Base-by-base conservation (phyloP, 1,139 yeast genomes). In the Saccharomyces hybrid region DNA sequence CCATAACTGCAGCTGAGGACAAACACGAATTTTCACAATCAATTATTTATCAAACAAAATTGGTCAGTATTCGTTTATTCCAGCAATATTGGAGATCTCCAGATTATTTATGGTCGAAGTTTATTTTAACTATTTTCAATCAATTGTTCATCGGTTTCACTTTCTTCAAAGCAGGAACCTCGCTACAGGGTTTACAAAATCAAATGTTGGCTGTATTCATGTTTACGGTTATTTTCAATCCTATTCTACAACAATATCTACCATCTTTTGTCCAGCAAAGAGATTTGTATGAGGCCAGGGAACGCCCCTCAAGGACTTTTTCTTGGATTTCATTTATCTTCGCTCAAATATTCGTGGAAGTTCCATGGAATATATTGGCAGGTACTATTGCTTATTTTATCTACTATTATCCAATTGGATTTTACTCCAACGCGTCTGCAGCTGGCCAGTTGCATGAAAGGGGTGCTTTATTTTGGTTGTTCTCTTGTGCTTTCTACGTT, bases 331-430 rank as follows among this genome's bases (percentile, higher is more conserved):
- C 81, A 56, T 73, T 78, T 71, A 70, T 88, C 71, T 73, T 60
- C 28, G 67, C 80, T 1, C 89, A 87, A 69, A 74, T 87, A 41
- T 71, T 83, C 20, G 82, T 79, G 34, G 96, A 88, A 65, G 67
- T 86, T 31, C 95, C 95, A 25, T 86, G 86, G 84, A 85, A 85
- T 63, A 62, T 81, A 14, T 55, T 82, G 2, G 74, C 78, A 54
- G 89, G 88, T 56, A 80, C 89, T 0, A 27, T 85, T 7, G 77
- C 84, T 3, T 88, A 78, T 73, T 79, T 87, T 67, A 78, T 84
- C 57, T 86, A 87, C 83, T 88, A 87, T 71, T 88, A 85, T 66
- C 93, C 96, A 4, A 80, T 86, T 57, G 95, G 91, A 1, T 72
- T 82, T 53, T 79, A 81, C 63, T 58, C 66, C 13, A 83, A 83